These are phyloP conservation scores for Diaporthe humulicola DNA, from an alignment of 2,329 filamentous ascomycete genomes.

Conservation along the genomic window DNA sequence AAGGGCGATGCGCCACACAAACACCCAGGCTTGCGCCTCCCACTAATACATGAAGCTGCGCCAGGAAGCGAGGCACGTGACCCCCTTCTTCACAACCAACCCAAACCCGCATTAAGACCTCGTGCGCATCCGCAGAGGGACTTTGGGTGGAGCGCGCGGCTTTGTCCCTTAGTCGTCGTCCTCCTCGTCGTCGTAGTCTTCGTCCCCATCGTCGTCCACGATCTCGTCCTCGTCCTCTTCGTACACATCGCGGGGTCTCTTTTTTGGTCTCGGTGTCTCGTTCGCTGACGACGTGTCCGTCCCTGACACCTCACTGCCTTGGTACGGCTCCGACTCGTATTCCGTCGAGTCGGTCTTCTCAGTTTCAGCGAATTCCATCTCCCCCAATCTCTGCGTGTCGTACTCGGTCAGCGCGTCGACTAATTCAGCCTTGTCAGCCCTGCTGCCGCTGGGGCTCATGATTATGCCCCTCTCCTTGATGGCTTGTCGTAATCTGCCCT, in stretches of 20 bases:
- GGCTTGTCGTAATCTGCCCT: background rate
- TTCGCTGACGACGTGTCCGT: background rate
- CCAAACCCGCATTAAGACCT: background rate
- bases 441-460: background rate
- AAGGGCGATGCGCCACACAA: too few species aligned
- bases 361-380: background rate
- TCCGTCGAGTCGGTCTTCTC: background rate
- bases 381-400: background rate
- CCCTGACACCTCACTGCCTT: slow-evolving; percentile 3
- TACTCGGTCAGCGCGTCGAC: background rate
- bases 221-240: background rate
- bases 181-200: background rate
- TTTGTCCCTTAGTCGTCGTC: background rate
- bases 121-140: background rate
- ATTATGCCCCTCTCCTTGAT: background rate
- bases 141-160: background rate
- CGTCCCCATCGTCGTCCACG: background rate
- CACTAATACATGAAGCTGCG: too few species aligned
- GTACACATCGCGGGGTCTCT: background rate
- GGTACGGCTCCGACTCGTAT: background rate
- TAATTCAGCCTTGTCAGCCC: background rate
- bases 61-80: background rate
- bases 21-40: background rate
- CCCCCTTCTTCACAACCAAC: background rate
- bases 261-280: background rate